Evolutionary conservation across 176 grass and related monocot genomes (phyloP).

Genomic region (Phragmites australis): DNA sequence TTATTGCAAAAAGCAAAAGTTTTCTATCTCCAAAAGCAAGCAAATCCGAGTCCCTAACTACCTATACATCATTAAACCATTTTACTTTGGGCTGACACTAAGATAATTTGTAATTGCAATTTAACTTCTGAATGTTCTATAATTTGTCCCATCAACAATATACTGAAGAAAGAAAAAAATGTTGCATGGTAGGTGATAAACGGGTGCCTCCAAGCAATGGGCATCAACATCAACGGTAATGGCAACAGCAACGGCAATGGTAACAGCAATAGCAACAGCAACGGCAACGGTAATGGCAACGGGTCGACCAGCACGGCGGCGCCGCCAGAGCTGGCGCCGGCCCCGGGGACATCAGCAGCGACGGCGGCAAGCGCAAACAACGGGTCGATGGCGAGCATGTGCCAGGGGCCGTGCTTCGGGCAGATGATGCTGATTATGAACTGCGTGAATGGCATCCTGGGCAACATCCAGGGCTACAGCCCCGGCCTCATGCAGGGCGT

Average conservation of each 20-base stretch:
- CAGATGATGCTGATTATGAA: constrained; percentile 68
- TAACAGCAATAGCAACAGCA: background rate
- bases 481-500: constrained; percentile 87
- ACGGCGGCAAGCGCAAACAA: background rate
- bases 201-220: constrained; percentile 65
- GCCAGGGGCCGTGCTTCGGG: constrained; percentile 65
- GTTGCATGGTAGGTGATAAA: constrained; percentile 60
- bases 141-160: background rate
- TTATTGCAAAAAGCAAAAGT: background rate
- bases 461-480: constrained; percentile 67
- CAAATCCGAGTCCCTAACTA: background rate
- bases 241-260: no score
- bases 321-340: background rate
- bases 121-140: background rate
- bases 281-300: background rate
- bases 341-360: background rate
- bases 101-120: background rate
- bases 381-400: constrained; percentile 41
- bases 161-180: background rate
- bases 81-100: background rate
- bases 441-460: constrained; percentile 67
- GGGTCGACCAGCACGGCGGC: background rate
- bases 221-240: constrained; percentile 43
- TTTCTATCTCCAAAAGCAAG: background rate
- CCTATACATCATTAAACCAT: background rate